phyloP scores from a whole-genome alignment of 2,329 filamentous ascomycete species.

The Cladosporium sp. region DNA sequence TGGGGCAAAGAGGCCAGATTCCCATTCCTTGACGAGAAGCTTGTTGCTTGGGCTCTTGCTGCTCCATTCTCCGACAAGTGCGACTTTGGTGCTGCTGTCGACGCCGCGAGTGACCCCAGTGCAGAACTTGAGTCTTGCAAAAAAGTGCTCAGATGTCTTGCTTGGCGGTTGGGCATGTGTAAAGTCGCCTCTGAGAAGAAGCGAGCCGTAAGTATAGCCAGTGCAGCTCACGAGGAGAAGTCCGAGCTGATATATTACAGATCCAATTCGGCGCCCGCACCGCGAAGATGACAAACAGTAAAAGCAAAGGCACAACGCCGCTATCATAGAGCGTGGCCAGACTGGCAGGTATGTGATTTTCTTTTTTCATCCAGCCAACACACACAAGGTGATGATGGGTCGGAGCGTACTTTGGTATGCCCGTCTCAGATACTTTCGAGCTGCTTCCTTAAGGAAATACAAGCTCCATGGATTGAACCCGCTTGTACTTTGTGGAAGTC shows the following conservation, averaged over 20 bases:
- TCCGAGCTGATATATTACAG: conserved; percentile 28
- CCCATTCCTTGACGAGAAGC: conserved; percentile 83
- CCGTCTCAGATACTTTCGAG: conserved; percentile 20
- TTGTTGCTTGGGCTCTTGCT: conserved; percentile 78
- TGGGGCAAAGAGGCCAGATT: conserved; percentile 89
- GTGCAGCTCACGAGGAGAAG: neutral
- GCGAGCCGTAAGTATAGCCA: conserved; percentile 64
- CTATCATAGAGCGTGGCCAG: conserved; percentile 26
- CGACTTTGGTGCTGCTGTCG: conserved; percentile 60
- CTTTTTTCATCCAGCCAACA: neutral
- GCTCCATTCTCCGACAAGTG: conserved; percentile 82
- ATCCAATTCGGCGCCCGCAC: conserved; percentile 48
- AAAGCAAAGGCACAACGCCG: conserved; percentile 49
- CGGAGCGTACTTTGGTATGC: conserved; percentile 7
- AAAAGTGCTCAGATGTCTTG: conserved; percentile 74
- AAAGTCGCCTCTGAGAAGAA: conserved; percentile 85
- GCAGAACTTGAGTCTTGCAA: conserved; percentile 72
- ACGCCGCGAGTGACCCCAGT: conserved; percentile 27
- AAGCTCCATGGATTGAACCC: conserved; percentile 1
- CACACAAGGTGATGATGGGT: conserved; percentile 17
- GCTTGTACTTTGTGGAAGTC: neutral
- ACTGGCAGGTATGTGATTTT: conserved; percentile 25
- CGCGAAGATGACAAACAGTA: conserved; percentile 51
- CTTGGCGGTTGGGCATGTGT: conserved; percentile 70
- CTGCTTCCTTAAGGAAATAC: neutral